Evolutionary conservation across 1,139 yeast genomes (phyloP).

Genomic region (Wickerhamomyces sp.): DNA sequence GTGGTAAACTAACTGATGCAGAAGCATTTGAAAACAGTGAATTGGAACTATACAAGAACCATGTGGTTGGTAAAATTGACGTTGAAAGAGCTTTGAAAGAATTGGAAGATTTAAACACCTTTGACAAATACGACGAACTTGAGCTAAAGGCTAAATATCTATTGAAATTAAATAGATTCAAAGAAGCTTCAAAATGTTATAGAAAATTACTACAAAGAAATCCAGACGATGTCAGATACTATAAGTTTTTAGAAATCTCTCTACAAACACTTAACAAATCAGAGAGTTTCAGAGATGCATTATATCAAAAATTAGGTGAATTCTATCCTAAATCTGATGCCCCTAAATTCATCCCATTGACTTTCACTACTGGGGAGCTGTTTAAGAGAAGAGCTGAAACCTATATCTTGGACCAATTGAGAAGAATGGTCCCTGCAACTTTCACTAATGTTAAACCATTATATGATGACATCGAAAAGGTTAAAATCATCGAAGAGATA

Average conservation of each 20-base stretch:
- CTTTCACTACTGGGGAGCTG: conserved; percentile 56
- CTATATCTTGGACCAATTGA: conserved; percentile 60
- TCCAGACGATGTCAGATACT: conserved; percentile 74
- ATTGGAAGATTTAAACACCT: conserved; percentile 54
- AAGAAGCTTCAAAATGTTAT: conserved; percentile 67
- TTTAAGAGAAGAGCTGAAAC: conserved; percentile 42
- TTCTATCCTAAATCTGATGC: conserved; percentile 87
- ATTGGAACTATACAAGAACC: conserved; percentile 69
- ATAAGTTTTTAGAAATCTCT: conserved; percentile 59
- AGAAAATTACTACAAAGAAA: conserved; percentile 75
- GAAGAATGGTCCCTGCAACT: conserved; percentile 86
- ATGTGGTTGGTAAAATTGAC: conserved; percentile 55
- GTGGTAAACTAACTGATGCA: conserved; percentile 59
- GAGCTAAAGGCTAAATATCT: conserved; percentile 67
- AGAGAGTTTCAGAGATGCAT: conserved; percentile 40
- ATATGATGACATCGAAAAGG: conserved; percentile 50
- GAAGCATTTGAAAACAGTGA: conserved; percentile 81
- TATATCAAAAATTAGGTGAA: conserved; percentile 59
- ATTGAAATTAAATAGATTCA: conserved; percentile 36
- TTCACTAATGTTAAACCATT: conserved; percentile 83
- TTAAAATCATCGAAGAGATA: conserved; percentile 45
- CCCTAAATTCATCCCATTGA: conserved; percentile 71
- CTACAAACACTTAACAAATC: conserved; percentile 40
- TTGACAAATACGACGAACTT: conserved; percentile 58
- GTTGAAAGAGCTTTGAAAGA: conserved; percentile 48